Percentiles rank a stretch among this genome's conserved stretches.
phyloP scores from a whole-genome alignment of 1,139 yeast species.

The Suhomyces guaymorum region DNA sequence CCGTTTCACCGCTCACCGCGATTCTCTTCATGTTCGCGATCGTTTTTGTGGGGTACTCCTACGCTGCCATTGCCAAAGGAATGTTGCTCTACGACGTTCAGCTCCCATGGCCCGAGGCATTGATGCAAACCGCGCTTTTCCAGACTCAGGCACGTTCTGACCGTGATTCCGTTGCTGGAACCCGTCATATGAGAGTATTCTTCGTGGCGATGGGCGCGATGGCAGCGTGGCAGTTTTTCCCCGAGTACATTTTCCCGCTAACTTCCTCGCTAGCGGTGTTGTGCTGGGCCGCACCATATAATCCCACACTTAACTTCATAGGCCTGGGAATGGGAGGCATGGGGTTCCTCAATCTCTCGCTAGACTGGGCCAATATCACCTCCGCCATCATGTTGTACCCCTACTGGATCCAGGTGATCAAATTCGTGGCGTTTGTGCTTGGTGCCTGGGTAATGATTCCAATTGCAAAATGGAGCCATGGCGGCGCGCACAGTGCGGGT shows the following conservation, averaged over 20 bases:
- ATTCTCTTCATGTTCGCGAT: slow-evolving; percentile 22
- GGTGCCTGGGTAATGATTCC: slow-evolving; percentile 25
- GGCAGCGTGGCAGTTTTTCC: slow-evolving; percentile 28
- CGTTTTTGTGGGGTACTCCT: slow-evolving; percentile 24
- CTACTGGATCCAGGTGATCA: slow-evolving; percentile 25
- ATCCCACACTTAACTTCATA: slow-evolving; percentile 18
- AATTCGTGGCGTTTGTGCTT: slow-evolving; percentile 21
- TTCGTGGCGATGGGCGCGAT: slow-evolving; percentile 29
- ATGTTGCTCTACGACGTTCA: slow-evolving; percentile 19
- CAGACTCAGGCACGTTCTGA: slow-evolving; percentile 19
- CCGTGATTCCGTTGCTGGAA: slow-evolving; percentile 11
- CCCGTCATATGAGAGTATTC: slow-evolving; percentile 22
- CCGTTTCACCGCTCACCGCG: slow-evolving; percentile 17
- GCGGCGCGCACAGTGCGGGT: slow-evolving; percentile 15
- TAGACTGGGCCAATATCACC: slow-evolving; percentile 25
- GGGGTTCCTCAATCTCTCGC: slow-evolving; percentile 23
- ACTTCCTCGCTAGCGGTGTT: slow-evolving; percentile 22
- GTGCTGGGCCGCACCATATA: slow-evolving; percentile 24
- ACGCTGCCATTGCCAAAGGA: slow-evolving; percentile 22
- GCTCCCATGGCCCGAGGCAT: slow-evolving; percentile 22
- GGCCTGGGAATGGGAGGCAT: slow-evolving; percentile 27
- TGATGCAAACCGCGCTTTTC: slow-evolving; percentile 24
- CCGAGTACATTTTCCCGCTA: slow-evolving; percentile 22
- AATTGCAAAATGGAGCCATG: slow-evolving; percentile 19
- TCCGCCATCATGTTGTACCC: slow-evolving; percentile 23